These are phyloP conservation scores for Cyclostephanos tholiformis DNA, from an alignment of 108 stramenopile species.

Conservation along the genomic window DNA sequence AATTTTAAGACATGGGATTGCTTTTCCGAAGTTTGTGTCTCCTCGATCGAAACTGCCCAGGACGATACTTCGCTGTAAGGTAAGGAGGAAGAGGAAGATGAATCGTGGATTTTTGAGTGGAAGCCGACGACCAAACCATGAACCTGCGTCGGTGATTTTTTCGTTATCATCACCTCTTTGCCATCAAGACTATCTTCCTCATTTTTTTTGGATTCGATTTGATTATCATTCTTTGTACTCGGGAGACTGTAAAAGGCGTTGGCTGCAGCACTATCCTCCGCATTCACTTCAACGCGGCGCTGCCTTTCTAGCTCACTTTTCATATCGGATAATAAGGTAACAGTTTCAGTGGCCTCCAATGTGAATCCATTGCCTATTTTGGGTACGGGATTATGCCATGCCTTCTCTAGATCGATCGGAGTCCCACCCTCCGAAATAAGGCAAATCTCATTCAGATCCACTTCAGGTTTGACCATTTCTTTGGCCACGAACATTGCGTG, in stretches of 20 bases:
- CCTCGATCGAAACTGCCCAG: no score
- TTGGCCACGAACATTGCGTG: background rate
- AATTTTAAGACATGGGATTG: no score
- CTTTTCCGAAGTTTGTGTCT: no score
- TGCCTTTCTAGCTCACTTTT: background rate
- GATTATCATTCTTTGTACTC: background rate
- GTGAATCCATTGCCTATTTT: background rate
- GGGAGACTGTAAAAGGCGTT: background rate
- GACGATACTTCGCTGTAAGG: no score
- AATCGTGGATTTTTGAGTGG: background rate
- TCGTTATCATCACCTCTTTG: background rate
- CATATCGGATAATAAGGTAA: no score
- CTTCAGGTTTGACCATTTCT: background rate
- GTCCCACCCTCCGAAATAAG: background rate
- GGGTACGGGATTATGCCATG: background rate
- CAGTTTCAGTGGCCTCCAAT: no score
- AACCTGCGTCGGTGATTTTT: background rate
- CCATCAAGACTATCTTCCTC: background rate
- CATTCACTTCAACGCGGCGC: background rate
- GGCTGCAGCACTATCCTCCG: background rate
- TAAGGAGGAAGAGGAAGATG: background rate
- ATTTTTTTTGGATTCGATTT: background rate
- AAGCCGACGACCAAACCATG: no score
- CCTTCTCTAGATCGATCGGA: no score
- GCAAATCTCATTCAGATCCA: background rate